Conservation (phyloP, 306 rosid genomes). For the Malus sieversii region DNA sequence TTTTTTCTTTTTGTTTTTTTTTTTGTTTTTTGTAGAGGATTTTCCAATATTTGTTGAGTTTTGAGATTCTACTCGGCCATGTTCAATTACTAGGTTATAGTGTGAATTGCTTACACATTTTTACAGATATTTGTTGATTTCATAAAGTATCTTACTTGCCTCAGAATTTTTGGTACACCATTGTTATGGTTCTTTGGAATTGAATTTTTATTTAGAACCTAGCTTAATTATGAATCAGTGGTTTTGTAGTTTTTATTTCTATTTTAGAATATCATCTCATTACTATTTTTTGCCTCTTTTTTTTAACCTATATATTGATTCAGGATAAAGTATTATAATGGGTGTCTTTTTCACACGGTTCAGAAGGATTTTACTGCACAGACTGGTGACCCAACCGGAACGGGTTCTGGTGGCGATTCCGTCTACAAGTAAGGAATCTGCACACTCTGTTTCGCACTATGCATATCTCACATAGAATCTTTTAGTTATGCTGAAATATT, state of each 20-base stretch:
- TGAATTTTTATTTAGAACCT: not conserved
- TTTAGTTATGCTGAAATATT: not conserved
- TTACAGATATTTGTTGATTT: not conserved
- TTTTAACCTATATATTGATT: not conserved
- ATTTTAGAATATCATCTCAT: not conserved
- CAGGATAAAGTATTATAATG: conserved; percentile 85
- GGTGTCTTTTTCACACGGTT: conserved; percentile 73
- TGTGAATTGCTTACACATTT: not conserved
- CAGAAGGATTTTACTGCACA: conserved; percentile 98
- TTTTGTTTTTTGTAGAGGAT: too few relatives aligned
- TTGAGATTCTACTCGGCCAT: not conserved
- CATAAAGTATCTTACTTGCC: not conserved
- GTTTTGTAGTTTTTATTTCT: not conserved
- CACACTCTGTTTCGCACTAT: not conserved
- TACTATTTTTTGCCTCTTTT: conserved; percentile 3
- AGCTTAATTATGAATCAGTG: not conserved
- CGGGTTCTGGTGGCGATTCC: conserved; percentile 70
- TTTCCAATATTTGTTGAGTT: not conserved
- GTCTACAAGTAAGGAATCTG: conserved; percentile 53
- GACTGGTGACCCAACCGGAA: conserved; percentile 86
- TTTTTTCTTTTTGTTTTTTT: too few relatives aligned
- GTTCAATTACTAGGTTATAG: not conserved
- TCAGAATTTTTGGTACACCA: too few relatives aligned
- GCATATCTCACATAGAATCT: not conserved
- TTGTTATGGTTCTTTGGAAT: not conserved